These are phyloP conservation scores for Lecanosticta acicola DNA, from an alignment of 2,329 filamentous ascomycete genomes.

Conservation along the genomic window DNA sequence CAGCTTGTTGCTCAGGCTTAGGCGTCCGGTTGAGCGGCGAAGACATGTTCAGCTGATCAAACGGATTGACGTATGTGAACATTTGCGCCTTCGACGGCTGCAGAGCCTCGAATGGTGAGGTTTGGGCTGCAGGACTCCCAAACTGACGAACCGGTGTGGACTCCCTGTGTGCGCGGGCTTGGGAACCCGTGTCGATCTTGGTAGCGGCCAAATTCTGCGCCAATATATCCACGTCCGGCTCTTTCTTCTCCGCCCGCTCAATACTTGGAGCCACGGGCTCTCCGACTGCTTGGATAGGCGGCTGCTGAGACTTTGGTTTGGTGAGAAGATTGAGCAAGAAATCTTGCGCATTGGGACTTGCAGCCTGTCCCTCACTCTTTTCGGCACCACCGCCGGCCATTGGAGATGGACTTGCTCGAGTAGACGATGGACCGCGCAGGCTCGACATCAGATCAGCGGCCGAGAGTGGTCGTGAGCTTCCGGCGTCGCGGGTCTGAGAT, in stretches of 20 bases:
- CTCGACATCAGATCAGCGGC: conserved; percentile 54
- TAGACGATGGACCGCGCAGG: conserved; percentile 47
- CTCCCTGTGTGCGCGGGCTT: conserved; percentile 18
- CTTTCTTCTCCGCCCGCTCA: conserved; percentile 11
- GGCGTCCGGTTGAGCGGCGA: conserved; percentile 57
- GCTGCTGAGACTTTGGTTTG: conserved; percentile 44
- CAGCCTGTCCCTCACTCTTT: conserved; percentile 25
- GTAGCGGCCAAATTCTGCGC: conserved; percentile 43
- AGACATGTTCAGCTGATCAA: conserved; percentile 62
- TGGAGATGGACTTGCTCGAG: conserved; percentile 24
- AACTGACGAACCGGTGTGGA: conserved; percentile 28
- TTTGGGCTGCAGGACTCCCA: conserved; percentile 25
- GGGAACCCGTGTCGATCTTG: conserved; percentile 36
- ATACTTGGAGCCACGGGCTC: conserved; percentile 9
- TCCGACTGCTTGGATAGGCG: conserved; percentile 33
- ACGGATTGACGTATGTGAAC: conserved; percentile 68
- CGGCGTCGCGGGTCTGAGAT: conserved; percentile 13
- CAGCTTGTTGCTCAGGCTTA: conserved; percentile 36
- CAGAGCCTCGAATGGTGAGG: conserved; percentile 37
- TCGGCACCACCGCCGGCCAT: conserved; percentile 27
- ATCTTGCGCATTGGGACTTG: conserved; percentile 52
- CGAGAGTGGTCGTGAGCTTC: conserved; percentile 37
- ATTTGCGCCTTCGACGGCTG: conserved; percentile 40
- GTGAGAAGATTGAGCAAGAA: conserved; percentile 82
- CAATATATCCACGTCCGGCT: conserved; percentile 36